phyloP scores from a whole-genome alignment of 73 alveolate genomes.

The Paramecium pentaurelia region DNA sequence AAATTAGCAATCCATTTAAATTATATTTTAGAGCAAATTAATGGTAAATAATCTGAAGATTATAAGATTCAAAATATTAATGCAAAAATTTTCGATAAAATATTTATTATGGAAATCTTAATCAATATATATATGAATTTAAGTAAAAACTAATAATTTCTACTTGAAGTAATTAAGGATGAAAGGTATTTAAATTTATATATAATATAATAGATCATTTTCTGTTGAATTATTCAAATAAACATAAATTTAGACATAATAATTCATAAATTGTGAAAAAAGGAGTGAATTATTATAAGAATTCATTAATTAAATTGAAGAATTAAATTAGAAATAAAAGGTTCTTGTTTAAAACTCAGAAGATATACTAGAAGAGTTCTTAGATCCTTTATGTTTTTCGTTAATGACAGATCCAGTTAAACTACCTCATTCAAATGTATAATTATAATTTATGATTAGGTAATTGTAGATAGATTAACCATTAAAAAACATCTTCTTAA shows the following conservation, averaged over 20 bases:
- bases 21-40: not conserved
- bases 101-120: not conserved
- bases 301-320: not conserved
- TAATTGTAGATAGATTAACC: not conserved
- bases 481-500: not conserved
- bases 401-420: slow-evolving; percentile 30
- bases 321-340: not conserved
- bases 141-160: not conserved
- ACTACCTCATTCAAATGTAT: slow-evolving; percentile 51
- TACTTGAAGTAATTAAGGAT: not conserved
- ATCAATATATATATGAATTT: not conserved
- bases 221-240: not conserved
- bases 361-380: not conserved
- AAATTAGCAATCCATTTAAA: not conserved
- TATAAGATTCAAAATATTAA: not conserved
- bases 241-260: not conserved
- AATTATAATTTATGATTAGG: not conserved
- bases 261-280: not conserved
- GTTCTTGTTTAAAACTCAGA: not conserved
- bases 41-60: not conserved
- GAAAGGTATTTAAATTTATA: not conserved
- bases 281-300: not conserved
- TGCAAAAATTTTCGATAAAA: not conserved
- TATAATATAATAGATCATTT: not conserved
- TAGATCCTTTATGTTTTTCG: not conserved